Base-by-base conservation (phyloP, 1,284 basidiomycete genomes). In the Grifola frondosa region DNA sequence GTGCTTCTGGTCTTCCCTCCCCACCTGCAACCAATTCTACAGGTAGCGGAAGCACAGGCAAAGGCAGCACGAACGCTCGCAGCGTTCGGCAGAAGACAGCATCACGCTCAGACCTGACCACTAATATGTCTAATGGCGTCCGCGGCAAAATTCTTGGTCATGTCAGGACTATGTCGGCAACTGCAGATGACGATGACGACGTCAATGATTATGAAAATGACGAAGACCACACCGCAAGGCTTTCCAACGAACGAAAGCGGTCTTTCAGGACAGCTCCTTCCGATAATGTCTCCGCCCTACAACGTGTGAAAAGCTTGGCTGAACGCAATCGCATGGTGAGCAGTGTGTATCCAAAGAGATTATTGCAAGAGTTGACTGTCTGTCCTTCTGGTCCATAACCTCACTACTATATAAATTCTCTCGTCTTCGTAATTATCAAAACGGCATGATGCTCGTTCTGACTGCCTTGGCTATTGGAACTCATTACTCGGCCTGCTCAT, bases 1-100 rank as follows among this genome's bases (percentile, higher is more conserved):
- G 55, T 49, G 68, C 72, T 46, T 84, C 83, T 9, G 85, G 86
- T 7, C 63, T 89, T 6, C 87, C 86, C 2, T 88, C 84, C 13
- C 86, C 86, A 1, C 86, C 86, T 30, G 86, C 84, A 28, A 85
- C 87, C 19, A 88, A 88, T 58, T 88, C 85, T 15, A 87, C 85
- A 2, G 85, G 84, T 20, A 87, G 85, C 60, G 84, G 84, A 37
- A 87, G 85, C 57, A 78, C 78, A 3, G 82, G 80, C 37, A 80
- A 83, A 47, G 71, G 69, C 45, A 80, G 75, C 53, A 71, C 75
- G 22, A 71, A 69, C 48, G 61, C 70, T 29, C 74, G 78, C 46
- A 73, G 71, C 54, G 49, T 71, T 48, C 69, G 74, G 50, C 63
- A 64, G 45, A 67, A 71, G 40, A 61, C 65, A 19, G 46, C 61